phyloP scores from a whole-genome alignment of 345 rosid genomes.

The Trapa incisa region DNA sequence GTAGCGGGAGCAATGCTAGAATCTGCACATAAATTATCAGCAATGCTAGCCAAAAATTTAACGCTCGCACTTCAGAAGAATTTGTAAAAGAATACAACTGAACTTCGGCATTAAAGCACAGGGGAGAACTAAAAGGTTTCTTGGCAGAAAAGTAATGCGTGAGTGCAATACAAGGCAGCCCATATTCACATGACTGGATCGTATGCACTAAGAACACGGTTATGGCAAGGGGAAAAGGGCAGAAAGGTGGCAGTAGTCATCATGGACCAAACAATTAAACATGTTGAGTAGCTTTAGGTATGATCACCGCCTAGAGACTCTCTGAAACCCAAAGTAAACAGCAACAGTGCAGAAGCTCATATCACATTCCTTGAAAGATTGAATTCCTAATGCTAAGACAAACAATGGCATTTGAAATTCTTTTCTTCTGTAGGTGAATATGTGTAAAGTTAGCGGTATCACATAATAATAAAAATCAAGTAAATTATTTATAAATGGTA shows the following conservation, averaged over 20 bases:
- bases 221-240: not conserved
- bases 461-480: not conserved
- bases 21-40: slow-evolving; percentile 19
- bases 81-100: not conserved
- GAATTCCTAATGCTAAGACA: not conserved
- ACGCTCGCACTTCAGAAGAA: not conserved
- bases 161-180: not conserved
- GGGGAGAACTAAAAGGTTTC: not conserved
- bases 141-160: not conserved
- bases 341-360: too few relatives aligned
- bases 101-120: not conserved
- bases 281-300: not conserved
- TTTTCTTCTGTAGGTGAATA: not conserved
- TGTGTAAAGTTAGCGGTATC: not conserved
- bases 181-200: not conserved
- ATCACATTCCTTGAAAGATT: not conserved
- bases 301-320: not conserved
- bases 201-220: not conserved
- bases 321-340: too few relatives aligned
- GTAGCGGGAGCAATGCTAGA: slow-evolving; percentile 13
- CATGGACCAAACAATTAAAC: not conserved
- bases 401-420: not conserved
- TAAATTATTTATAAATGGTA: not conserved
- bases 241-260: not conserved
- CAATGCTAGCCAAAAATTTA: not conserved